A percentile compares a stretch with the other conserved stretches of the same genome.
These are phyloP conservation scores for Capsicum chinense DNA, from an alignment of 257 asterid genomes.

Conservation along the genomic window DNA sequence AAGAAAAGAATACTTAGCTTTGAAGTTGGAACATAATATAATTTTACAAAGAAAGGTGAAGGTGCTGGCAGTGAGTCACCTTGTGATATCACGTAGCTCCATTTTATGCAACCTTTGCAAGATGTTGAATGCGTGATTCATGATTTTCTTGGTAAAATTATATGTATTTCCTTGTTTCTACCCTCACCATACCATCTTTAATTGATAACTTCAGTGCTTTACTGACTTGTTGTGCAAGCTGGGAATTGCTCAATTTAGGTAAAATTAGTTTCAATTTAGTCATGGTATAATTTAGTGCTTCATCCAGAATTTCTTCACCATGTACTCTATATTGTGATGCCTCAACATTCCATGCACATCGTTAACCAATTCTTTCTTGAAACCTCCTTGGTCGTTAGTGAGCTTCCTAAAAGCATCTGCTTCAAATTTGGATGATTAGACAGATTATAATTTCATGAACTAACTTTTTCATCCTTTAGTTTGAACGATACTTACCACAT, in stretches of 20 bases:
- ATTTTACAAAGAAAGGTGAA: too few species aligned
- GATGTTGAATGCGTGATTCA: conserved; percentile 31
- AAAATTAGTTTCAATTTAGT: conserved; percentile 21
- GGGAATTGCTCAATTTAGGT: conserved; percentile 2
- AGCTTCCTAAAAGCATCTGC: too few species aligned
- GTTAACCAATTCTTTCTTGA: too few species aligned
- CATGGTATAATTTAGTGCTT: conserved; percentile 37
- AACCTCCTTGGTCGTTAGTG: too few species aligned
- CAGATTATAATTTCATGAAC: too few species aligned
- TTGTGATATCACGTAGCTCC: conserved; percentile 35
- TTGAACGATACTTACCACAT: too few species aligned
- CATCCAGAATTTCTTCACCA: conserved; percentile 26
- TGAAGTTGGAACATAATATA: too few species aligned
- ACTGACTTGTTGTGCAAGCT: conserved; percentile 20
- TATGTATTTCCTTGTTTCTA: conserved; percentile 35
- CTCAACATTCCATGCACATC: too few species aligned
- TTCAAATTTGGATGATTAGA: too few species aligned
- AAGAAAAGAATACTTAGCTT: too few species aligned
- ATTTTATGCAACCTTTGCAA: conserved; percentile 35
- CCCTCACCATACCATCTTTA: too few species aligned
- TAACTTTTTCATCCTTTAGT: too few species aligned
- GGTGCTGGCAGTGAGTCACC: background rate
- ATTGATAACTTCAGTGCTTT: background rate
- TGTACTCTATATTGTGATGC: conserved; percentile 38
- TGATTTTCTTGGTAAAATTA: background rate